Base-by-base conservation (phyloP, 164 flowering plant species). In the Liriodendron chinense region DNA sequence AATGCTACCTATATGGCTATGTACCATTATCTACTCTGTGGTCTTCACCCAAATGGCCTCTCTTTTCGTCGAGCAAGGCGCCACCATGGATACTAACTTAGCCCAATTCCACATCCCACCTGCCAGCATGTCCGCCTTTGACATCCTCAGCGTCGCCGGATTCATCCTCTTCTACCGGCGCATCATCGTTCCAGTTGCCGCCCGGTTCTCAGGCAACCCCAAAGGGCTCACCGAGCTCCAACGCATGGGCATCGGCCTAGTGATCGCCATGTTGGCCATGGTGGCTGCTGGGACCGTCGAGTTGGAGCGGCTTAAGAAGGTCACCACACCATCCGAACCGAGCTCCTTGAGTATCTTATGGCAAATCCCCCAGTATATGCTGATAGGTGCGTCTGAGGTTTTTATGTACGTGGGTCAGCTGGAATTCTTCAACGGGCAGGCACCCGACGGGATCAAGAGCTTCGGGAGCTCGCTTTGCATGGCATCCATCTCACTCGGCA, bases 31-130 rank as follows among this genome's bases (percentile, higher is more conserved):
- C 9, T 95, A 95, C 84, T 93, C 96, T 0, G 98, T 93, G 0
- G 82, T 91, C 73, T 95, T 92, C 86, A 91, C 98, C 2, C 98
- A 95, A 76, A 95, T 95, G 98, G 97, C 97, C 13, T 95, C 98
- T 43, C 87, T 95, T 10, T 95, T 95, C 56, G 98, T 95, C 4
- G 96, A 92, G 78, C 98, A 95, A 85, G 98, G 98, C 1, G 93
- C 82, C 9, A 89, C 83, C 16, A 95, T 95, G 98, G 73, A 87
- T 68, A 43, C 87, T 49, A 6, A 53, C n/a, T 49, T 86, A 2
- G 90, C 87, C 9, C 72, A 74, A 21, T 89, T 94, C 80, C 87
- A 78, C 72, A 68, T 94, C 57, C 98, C 98, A 0, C 91, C 99
- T 0, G 98, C 99, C 0, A 91, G 98, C 82, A 95, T 95, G 94